These are phyloP conservation scores for Solanum tacnaense DNA, from an alignment of 257 asterid genomes.

Conservation along the genomic window DNA sequence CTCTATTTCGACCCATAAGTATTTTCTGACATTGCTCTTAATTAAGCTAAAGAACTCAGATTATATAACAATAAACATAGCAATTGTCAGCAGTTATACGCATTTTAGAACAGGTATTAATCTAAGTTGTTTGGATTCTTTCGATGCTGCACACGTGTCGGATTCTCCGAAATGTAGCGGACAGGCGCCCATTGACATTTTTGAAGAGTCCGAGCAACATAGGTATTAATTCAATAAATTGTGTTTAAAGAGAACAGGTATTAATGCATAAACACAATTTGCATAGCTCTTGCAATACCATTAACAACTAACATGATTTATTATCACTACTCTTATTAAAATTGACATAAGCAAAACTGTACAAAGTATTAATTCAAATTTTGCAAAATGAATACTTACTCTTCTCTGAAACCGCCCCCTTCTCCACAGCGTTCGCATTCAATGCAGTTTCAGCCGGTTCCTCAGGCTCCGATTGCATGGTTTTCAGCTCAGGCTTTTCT, in stretches of 20 bases:
- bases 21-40: background rate
- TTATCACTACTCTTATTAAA: background rate
- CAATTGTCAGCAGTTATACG: background rate
- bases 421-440: background rate
- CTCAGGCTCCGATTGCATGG: background rate
- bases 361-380: background rate
- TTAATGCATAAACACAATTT: background rate
- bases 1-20: background rate
- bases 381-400: slow-evolving; percentile 10
- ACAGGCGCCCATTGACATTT: background rate
- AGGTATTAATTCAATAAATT: background rate
- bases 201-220: background rate
- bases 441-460: background rate
- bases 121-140: background rate
- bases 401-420: slow-evolving; percentile 1
- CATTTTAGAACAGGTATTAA: background rate
- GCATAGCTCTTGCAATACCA: background rate
- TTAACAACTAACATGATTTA: background rate
- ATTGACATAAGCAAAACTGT: background rate
- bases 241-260: background rate
- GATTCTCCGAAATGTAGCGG: background rate
- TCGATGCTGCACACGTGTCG: background rate
- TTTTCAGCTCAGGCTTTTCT: slow-evolving; percentile 5
- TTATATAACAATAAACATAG: background rate
- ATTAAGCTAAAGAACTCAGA: background rate